A percentile compares a stretch with the other conserved stretches of the same genome.
These are phyloP conservation scores for Mortierella polycephala DNA, from an alignment of 371 early-diverging fungal genomes.

Conservation along the genomic window DNA sequence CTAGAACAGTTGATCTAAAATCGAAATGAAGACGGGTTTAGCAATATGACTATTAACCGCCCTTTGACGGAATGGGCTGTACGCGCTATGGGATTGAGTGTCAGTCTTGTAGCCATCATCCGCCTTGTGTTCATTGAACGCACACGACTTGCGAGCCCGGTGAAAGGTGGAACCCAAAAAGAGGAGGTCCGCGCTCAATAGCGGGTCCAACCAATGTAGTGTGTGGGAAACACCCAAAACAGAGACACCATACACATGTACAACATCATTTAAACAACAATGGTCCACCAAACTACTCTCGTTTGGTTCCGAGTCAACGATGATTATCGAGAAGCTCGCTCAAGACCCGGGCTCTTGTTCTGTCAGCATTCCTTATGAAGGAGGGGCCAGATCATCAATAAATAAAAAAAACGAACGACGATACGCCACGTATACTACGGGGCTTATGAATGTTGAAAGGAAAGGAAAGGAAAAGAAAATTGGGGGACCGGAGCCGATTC, in stretches of 20 bases:
- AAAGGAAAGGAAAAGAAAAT: neutral
- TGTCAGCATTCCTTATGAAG: too few relatives aligned
- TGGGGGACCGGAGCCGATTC: neutral
- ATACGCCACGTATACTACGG: too few relatives aligned
- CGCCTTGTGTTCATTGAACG: neutral
- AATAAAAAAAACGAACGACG: too few relatives aligned
- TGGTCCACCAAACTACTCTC: neutral
- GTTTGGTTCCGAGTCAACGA: neutral
- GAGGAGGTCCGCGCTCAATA: neutral
- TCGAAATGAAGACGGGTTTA: neutral
- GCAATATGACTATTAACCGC: neutral
- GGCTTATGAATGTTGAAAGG: too few relatives aligned
- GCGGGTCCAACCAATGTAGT: neutral
- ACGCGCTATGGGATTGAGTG: neutral
- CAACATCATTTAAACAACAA: neutral
- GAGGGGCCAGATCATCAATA: too few relatives aligned
- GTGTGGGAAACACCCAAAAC: neutral
- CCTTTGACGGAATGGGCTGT: neutral
- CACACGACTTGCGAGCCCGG: too few relatives aligned
- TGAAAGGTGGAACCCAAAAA: neutral
- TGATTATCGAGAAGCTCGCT: too few relatives aligned
- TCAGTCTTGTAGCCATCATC: neutral
- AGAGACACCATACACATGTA: neutral
- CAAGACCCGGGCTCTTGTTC: too few relatives aligned
- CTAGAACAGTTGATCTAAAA: slow-evolving; percentile 84